A percentile compares a stretch with the other conserved stretches of the same genome.
Conservation (phyloP, 179 eudicot species). For the Corrigiola litoralis region DNA sequence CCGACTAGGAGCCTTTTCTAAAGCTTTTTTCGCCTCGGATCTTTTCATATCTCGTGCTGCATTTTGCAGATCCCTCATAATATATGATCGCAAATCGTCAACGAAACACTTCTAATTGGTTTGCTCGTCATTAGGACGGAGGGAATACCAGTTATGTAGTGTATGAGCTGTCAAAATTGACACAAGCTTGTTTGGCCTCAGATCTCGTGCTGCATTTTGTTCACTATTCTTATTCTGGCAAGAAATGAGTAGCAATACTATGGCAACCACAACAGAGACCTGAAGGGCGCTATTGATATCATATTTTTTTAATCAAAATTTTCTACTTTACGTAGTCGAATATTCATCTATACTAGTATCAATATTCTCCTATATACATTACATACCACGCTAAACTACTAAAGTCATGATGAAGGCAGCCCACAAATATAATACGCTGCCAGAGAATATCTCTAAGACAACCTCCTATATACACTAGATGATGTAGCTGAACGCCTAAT, state of each 20-base stretch:
- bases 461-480: constrained; percentile 24
- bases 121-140: too few species aligned
- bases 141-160: too few species aligned
- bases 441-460: constrained; percentile 11
- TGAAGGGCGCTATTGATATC: background rate
- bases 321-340: background rate
- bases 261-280: background rate
- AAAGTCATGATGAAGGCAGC: constrained; percentile 15
- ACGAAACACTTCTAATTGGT: too few species aligned
- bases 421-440: constrained; percentile 15
- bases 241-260: background rate
- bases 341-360: constrained; percentile 8
- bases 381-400: constrained; percentile 16
- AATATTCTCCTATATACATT: constrained; percentile 20
- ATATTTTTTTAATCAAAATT: background rate
- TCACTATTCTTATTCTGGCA: too few species aligned
- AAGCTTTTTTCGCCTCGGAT: too few species aligned
- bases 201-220: too few species aligned
- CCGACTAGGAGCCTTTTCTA: too few species aligned
- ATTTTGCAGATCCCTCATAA: too few species aligned
- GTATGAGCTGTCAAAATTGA: too few species aligned
- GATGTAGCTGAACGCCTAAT: background rate
- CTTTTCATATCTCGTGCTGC: too few species aligned
- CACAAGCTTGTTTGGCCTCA: too few species aligned
- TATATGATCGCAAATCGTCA: too few species aligned